Evolutionary conservation across 2,329 filamentous ascomycete genomes (phyloP).

Genomic region (Shiraia sp.): DNA sequence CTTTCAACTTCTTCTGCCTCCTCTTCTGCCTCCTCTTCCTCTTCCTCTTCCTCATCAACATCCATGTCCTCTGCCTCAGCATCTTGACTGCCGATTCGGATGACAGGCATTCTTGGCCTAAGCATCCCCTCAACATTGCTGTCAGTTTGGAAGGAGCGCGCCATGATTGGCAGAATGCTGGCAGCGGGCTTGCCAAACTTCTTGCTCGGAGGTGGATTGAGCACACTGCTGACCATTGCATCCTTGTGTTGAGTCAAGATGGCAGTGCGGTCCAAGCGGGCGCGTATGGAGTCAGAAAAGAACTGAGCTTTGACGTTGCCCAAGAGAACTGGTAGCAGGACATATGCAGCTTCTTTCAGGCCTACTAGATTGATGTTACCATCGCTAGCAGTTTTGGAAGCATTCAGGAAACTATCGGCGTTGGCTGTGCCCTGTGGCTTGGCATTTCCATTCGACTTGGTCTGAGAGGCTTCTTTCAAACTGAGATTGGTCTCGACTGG

Average conservation of each 20-base stretch:
- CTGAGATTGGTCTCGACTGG: slow-evolving; percentile 44
- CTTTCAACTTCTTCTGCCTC: slow-evolving; percentile 1
- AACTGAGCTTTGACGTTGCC: slow-evolving; percentile 66
- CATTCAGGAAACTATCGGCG: slow-evolving; percentile 71
- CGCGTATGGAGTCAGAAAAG: slow-evolving; percentile 71
- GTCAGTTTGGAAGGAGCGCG: slow-evolving; percentile 65
- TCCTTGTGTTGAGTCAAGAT: slow-evolving; percentile 70
- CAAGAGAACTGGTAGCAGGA: slow-evolving; percentile 66
- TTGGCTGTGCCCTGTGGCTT: slow-evolving; percentile 56
- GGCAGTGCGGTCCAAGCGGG: slow-evolving; percentile 78
- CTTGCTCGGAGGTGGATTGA: slow-evolving; percentile 72
- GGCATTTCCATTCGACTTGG: slow-evolving; percentile 45
- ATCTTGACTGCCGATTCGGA: slow-evolving; percentile 32
- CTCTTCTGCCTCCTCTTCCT: slow-evolving; percentile 13
- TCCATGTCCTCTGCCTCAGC: slow-evolving; percentile 24
- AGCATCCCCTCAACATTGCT: slow-evolving; percentile 73
- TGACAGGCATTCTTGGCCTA: slow-evolving; percentile 52
- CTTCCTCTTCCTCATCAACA: slow-evolving; percentile 28
- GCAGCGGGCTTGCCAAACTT: slow-evolving; percentile 64
- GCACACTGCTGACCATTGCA: slow-evolving; percentile 78
- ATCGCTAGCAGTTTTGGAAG: slow-evolving; percentile 36
- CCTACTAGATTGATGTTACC: slow-evolving; percentile 44
- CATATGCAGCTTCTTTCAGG: slow-evolving; percentile 61
- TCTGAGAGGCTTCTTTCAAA: slow-evolving; percentile 47
- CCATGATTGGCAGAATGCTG: slow-evolving; percentile 80